Base-by-base conservation (phyloP, 495 filamentous ascomycete species). In the Penicillium canescens region DNA sequence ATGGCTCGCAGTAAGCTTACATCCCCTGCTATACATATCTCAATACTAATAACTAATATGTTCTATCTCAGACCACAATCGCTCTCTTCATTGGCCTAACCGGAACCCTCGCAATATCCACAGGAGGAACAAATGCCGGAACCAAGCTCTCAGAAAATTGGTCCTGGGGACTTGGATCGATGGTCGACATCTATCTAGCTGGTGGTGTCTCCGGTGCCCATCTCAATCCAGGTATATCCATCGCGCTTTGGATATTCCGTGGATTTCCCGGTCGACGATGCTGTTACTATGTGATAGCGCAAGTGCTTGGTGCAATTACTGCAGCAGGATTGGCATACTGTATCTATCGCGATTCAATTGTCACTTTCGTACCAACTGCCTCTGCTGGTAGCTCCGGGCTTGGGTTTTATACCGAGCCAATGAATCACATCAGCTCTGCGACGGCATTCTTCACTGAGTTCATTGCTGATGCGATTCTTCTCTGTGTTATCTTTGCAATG, bases 191-290 rank as follows among this genome's bases (percentile, higher is more conserved):
- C 47, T 84, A 84, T 52, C 65, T 79, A 13, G 71, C 77, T 7
- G 66, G 66, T 55, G 80, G 81, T 41, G 70, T 82, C 34, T 73
- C 67, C 24, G 82, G 82, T 42, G 82, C 71, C 0, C 79, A 82
- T 49, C 61, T 86, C 37, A 85, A 86, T 49, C 81, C 82, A 1
- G 81, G 78, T 4, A 73, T 84, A 20, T 79, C 79, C 18, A 79
- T 84, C 42, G 57, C 77, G 7, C 76, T 78, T 46, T 85, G 77
- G 54, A 51, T 84, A 1, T 86, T 66, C 61, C 76, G 82, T 10
- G 73, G 75, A 14, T 73, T 82, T 18, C 81, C 82, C 0, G 82
- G 74, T 66, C 66, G 73, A 6, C 67, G 65, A 23, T 74, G 74
- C 26, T 31, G 26, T 7, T 31, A 31, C 7, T 31, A 31, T 24